Percentiles rank a stretch among this genome's conserved stretches.
Conservation (phyloP, 2,329 filamentous ascomycete genomes). For the Aspergillus aculeatus region DNA sequence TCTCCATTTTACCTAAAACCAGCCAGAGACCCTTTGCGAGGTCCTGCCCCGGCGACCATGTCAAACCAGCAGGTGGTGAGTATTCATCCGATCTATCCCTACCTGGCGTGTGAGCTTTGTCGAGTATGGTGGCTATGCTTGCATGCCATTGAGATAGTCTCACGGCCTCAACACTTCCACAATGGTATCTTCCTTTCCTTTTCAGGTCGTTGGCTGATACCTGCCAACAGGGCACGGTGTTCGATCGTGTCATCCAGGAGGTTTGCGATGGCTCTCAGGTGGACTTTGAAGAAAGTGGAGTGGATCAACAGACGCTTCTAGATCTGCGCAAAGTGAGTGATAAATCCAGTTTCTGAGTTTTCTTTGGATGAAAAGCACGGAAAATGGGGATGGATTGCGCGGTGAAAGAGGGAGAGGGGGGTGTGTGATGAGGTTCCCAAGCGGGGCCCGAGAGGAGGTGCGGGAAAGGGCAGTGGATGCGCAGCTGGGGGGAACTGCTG, state of each 20-base stretch:
- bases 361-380: constrained; percentile 7
- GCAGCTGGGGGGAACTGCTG: constrained; percentile 39
- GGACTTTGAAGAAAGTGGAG: constrained; percentile 95
- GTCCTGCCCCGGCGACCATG: constrained; percentile 34
- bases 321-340: constrained; percentile 80
- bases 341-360: constrained; percentile 1
- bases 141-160: too few relatives aligned
- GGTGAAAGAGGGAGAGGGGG: constrained; percentile 2
- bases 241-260: constrained; percentile 86
- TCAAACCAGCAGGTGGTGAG: constrained; percentile 52
- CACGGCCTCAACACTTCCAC: too few relatives aligned
- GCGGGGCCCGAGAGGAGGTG: constrained; percentile 33
- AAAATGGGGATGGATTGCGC: background rate
- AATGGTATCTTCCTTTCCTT: background rate
- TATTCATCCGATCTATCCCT: constrained; percentile 24
- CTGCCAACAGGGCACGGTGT: constrained; percentile 66
- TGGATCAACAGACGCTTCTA: constrained; percentile 81
- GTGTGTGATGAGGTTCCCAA: constrained; percentile 17
- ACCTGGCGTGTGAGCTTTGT: constrained; percentile 1
- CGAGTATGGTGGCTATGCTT: too few relatives aligned
- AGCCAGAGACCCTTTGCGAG: constrained; percentile 13
- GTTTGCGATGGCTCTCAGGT: constrained; percentile 88
- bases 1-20: constrained; percentile 5
- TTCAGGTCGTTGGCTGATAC: constrained; percentile 29
- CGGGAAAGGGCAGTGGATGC: constrained; percentile 28